Evolutionary conservation across 139 green algal species (phyloP), one percentile per base, ranked within the genome.

Genomic region (Closterium sp.): DNA sequence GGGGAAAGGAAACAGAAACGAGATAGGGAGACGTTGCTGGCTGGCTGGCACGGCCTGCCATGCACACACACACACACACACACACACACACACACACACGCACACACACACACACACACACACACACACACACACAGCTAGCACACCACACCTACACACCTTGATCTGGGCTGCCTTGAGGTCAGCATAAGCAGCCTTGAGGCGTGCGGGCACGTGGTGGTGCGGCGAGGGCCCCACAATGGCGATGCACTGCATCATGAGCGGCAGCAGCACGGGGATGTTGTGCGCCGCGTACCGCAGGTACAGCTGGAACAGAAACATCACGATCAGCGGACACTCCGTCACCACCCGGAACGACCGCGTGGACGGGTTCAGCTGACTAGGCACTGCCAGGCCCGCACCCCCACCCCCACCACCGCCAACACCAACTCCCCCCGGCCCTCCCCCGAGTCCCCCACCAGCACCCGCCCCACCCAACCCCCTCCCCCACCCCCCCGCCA

Each of bases 301-400:
- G 93, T 98, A 97, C 55, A 97, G 93, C 94, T 97, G 96, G 89
- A 96, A 95, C 55, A 98, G 93, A 91, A 96, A 96, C 96, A 98
- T 97, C 25, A 98, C 95, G 43, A 97, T 95, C 32, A 98, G 90
- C 0, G 97, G 97, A 89, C 93, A 96, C 93, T 99, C 97, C 6
- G 95, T 95, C 4, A 98, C 91, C n/a, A 99, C 93, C 93, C 97
- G 98, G 96, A 98, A 98, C 3, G 96, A 98, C 3, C 87, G 91
- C 1, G 19, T 92, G 28, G 35, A 84, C n/a, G 90, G 90, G 64
- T 89, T 90, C 85, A 95, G 93, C 88, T 90, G 19, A 33, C 32
- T 55, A 2, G 69, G 84, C 30, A 86, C 89, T 8, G 83, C 16
- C 31, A 76, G 8, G 81, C 36, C 31, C 36, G 38, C 38, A 33